phyloP scores from a whole-genome alignment of 2,329 filamentous ascomycete genomes.

The Talaromyces sp. region DNA sequence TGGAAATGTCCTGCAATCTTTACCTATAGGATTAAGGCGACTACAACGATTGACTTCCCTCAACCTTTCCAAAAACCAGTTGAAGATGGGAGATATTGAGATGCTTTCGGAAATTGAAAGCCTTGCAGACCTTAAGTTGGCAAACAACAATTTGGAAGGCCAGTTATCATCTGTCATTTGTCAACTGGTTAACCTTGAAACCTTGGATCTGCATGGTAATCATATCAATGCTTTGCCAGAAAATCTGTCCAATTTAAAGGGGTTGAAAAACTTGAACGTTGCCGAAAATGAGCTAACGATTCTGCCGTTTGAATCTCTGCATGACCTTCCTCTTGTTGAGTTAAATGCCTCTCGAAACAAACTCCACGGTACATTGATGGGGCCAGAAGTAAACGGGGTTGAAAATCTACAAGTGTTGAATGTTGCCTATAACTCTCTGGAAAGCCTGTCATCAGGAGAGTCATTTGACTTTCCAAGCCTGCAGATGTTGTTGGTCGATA shows the following conservation, averaged over 20 bases:
- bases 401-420: conserved; percentile 68
- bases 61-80: conserved; percentile 78
- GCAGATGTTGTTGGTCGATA: conserved; percentile 68
- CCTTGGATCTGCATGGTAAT: conserved; percentile 77
- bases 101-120: conserved; percentile 66
- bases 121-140: conserved; percentile 74
- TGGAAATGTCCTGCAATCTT: conserved; percentile 65
- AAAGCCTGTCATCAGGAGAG: conserved; percentile 42
- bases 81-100: conserved; percentile 66
- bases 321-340: conserved; percentile 64
- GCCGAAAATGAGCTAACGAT: conserved; percentile 69
- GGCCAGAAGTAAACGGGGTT: conserved; percentile 52
- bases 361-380: conserved; percentile 66
- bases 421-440: conserved; percentile 69
- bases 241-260: conserved; percentile 59
- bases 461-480: conserved; percentile 63
- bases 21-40: conserved; percentile 71
- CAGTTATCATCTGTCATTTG: conserved; percentile 59
- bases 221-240: conserved; percentile 65
- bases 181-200: conserved; percentile 64
- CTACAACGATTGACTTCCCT: conserved; percentile 70
- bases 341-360: conserved; percentile 72
- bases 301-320: conserved; percentile 65
- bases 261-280: conserved; percentile 71
- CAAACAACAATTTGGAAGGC: conserved; percentile 68